Conservation (phyloP, 1,139 yeast genomes). For the Suhomyces bolitotheri region DNA sequence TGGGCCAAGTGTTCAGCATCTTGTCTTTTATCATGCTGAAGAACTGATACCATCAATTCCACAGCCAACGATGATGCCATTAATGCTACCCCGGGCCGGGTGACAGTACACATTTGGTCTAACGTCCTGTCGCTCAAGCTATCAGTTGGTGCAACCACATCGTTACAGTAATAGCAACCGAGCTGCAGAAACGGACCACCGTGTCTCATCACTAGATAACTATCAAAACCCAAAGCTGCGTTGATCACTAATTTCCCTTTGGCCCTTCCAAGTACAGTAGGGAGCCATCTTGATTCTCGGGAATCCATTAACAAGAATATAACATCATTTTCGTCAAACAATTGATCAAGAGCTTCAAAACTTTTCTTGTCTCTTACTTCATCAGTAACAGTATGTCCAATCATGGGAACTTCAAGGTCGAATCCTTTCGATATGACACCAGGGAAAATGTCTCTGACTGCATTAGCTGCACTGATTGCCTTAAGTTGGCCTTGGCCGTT, state of each 20-base stretch:
- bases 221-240: slow-evolving; percentile 94
- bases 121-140: slow-evolving; percentile 80
- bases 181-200: slow-evolving; percentile 54
- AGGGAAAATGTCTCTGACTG: slow-evolving; percentile 74
- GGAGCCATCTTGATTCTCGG: slow-evolving; percentile 94
- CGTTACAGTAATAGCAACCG: slow-evolving; percentile 96
- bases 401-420: slow-evolving; percentile 84
- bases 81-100: slow-evolving; percentile 92
- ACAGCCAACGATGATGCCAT: slow-evolving; percentile 87
- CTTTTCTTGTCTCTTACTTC: slow-evolving; percentile 51
- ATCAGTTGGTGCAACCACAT: slow-evolving; percentile 91
- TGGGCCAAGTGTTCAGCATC: slow-evolving; percentile 41
- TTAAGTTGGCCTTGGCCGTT: slow-evolving; percentile 60
- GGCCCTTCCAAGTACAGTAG: slow-evolving; percentile 75
- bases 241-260: slow-evolving; percentile 73
- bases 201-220: slow-evolving; percentile 90
- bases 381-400: slow-evolving; percentile 78
- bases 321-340: slow-evolving; percentile 73
- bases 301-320: slow-evolving; percentile 87
- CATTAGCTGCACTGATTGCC: slow-evolving; percentile 74
- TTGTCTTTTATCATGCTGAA: slow-evolving; percentile 63
- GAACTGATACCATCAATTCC: slow-evolving; percentile 71
- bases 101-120: slow-evolving; percentile 98
- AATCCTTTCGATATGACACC: slow-evolving; percentile 65
- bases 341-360: slow-evolving; percentile 49